Base-by-base conservation (phyloP, 2,329 filamentous ascomycete species). In the Trichoderma afroharzianum region DNA sequence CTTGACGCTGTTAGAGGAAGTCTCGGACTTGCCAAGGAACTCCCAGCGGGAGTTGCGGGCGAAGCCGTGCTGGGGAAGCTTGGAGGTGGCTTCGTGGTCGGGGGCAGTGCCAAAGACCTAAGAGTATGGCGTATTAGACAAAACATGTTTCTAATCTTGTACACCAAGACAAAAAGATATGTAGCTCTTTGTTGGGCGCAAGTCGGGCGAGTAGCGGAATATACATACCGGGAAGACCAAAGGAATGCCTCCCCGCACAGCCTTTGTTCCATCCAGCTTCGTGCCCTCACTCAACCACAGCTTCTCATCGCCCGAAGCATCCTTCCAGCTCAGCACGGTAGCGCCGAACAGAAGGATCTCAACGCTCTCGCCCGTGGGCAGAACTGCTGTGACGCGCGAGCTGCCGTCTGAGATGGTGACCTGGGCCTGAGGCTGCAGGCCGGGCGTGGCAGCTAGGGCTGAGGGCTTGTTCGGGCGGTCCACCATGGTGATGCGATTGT, bases 301-400 rank as follows among this genome's bases (percentile, higher is more conserved):
- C 83, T 94, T 94, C 85, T 98, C 95, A 70, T 89, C 84, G 62
- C 92, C 92, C 71, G 88, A 85, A 72, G 90, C 88, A 79, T 92
- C 91, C 86, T 96, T 97, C 96, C 96, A 99, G 82, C 92, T 96
- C 72, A 93, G 90, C 62, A 99, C 92, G 1, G 95, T 98, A 12
- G 96, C 96, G 72, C 96, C 96, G 78, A 93, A 93, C n/a, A 98
- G 89, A 73, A 97, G 86, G 47, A 99, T 87, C 75, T 94, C 91
- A 75, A 97, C 89, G 70, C 90, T 93, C 83, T 98, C 95, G 75
- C 95, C 95, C 0, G 93, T 92, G 50, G 94, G 93, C 57, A 98
- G 88, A 33, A 87, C 88, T 39, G 95, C 95, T n/a, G 88, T 88
- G 66, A 98, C 91, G 72, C 89, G 89, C 72, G 88, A 88, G 81